Conservation (phyloP, 164 flowering plant genomes). For the Sextonia rubra region DNA sequence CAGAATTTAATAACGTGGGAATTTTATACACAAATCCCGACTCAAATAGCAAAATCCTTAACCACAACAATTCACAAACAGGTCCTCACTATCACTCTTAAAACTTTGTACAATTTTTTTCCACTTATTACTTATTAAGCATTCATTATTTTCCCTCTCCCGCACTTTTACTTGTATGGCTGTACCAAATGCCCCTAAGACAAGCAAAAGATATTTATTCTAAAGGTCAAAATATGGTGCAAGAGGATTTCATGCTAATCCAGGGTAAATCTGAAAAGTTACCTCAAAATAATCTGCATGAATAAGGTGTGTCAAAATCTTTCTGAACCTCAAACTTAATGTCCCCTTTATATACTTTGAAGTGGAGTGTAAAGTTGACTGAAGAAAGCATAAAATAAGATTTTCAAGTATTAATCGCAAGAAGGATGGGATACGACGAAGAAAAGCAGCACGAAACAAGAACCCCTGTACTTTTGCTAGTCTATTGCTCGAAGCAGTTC, state of each 20-base stretch:
- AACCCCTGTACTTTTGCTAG: conserved; percentile 99
- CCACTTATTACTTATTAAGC: no score
- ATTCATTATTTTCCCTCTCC: no score
- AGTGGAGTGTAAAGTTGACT: conserved; percentile 80
- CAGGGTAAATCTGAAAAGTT: background rate
- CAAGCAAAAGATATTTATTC: no score
- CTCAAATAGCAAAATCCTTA: no score
- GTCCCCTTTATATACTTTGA: conserved; percentile 90
- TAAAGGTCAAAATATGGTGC: background rate
- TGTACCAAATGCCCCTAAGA: no score
- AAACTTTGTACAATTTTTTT: no score
- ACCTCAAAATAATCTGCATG: conserved; percentile 96
- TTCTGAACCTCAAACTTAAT: conserved; percentile 82
- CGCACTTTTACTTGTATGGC: no score
- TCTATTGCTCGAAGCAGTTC: conserved; percentile 91
- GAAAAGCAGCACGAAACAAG: conserved; percentile 95
- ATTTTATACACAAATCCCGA: no score
- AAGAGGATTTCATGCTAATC: background rate
- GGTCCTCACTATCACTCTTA: no score
- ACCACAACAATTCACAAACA: no score
- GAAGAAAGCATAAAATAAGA: conserved; percentile 79
- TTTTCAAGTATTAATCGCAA: conserved; percentile 82
- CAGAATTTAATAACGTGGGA: no score
- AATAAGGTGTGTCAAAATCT: conserved; percentile 78
- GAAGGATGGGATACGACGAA: conserved; percentile 82